Evolutionary conservation across 2,329 filamentous ascomycete genomes (phyloP).

Genomic region (Calcarisporium arbuscula): DNA sequence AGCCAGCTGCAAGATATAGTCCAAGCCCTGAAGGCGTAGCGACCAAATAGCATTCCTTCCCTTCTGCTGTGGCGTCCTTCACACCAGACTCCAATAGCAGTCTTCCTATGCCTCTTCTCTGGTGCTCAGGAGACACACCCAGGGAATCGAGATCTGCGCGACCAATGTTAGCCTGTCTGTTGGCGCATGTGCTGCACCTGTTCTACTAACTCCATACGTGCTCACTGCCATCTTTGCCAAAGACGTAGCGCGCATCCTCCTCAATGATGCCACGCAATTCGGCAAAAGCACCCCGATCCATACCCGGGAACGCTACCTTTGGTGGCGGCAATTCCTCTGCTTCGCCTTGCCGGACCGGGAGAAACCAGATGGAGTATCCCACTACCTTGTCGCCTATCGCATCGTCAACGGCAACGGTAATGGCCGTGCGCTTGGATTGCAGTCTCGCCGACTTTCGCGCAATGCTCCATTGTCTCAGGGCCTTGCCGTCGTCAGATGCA

Average conservation of each 20-base stretch:
- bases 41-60: constrained; percentile 9
- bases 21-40: constrained; percentile 9
- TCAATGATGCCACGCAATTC: constrained; percentile 5
- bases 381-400: constrained; percentile 6
- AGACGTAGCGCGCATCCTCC: constrained; percentile 6
- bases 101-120: constrained; percentile 11
- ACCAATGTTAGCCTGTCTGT: not conserved
- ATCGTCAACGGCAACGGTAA: constrained; percentile 8
- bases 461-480: constrained; percentile 6
- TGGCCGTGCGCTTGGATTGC: not conserved
- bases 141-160: constrained; percentile 11
- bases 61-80: constrained; percentile 7
- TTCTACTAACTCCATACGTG: constrained; percentile 14
- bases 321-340: not conserved
- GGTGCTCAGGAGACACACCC: constrained; percentile 11
- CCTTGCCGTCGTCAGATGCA: constrained; percentile 1
- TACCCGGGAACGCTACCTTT: constrained; percentile 3
- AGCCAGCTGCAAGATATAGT: constrained; percentile 8
- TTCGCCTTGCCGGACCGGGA: not conserved
- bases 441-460: constrained; percentile 7
- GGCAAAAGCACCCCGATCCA: constrained; percentile 7
- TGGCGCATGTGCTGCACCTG: not conserved
- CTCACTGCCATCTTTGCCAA: constrained; percentile 9
- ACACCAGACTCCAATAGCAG: constrained; percentile 13
- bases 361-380: constrained; percentile 10